Evolutionary conservation across 2,329 filamentous ascomycete species (phyloP).

Genomic region (Paraphaeosphaeria minitans): DNA sequence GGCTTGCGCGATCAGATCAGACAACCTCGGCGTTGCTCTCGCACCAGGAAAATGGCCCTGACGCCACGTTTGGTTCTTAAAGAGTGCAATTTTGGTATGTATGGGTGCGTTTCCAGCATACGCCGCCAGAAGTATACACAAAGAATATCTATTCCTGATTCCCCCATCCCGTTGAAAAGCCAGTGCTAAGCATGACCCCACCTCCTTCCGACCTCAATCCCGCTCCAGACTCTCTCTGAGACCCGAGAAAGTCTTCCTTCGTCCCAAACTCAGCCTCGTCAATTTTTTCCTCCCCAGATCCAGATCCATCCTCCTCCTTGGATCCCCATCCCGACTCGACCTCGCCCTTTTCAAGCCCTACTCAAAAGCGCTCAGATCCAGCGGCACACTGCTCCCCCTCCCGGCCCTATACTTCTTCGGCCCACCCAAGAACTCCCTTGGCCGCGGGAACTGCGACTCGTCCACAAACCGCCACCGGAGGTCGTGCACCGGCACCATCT

Average conservation of each 20-base stretch:
- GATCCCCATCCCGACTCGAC: neutral
- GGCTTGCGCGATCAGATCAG: too few relatives aligned
- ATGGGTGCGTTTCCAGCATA: neutral
- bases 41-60: too few relatives aligned
- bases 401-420: conserved; percentile 85
- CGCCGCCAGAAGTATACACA: conserved; percentile 7
- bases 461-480: conserved; percentile 84
- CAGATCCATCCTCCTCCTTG: neutral
- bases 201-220: neutral
- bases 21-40: too few relatives aligned
- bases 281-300: neutral
- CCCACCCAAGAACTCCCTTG: conserved; percentile 77
- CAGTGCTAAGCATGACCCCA: neutral
- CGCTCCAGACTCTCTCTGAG: neutral
- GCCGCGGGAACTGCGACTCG: conserved; percentile 81
- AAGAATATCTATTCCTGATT: conserved; percentile 4
- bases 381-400: conserved; percentile 88
- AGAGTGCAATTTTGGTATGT: too few relatives aligned
- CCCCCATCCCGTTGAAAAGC: neutral
- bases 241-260: neutral
- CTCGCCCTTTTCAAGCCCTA: conserved; percentile 23
- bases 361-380: conserved; percentile 73
- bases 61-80: too few relatives aligned
- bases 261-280: neutral
- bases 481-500: conserved; percentile 70